Evolutionary conservation across 805 yeast species (phyloP).

Genomic region (Lipomyces yamanashiensis): DNA sequence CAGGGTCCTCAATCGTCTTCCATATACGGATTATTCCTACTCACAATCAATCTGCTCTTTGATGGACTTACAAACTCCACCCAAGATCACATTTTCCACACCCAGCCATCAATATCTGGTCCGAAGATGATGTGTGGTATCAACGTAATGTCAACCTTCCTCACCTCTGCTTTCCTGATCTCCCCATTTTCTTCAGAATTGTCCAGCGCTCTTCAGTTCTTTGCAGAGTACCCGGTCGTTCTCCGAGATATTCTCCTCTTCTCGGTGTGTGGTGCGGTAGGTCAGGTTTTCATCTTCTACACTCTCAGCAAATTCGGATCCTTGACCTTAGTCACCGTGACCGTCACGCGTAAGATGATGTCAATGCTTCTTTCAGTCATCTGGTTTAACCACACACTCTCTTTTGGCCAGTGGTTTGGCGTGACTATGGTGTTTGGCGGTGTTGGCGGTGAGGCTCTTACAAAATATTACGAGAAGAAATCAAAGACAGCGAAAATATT

Average conservation of each 20-base stretch:
- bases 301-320: slow-evolving; percentile 87
- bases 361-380: slow-evolving; percentile 90
- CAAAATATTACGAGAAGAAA: slow-evolving; percentile 29
- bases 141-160: slow-evolving; percentile 52
- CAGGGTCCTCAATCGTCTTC: slow-evolving; percentile 46
- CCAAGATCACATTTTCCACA: slow-evolving; percentile 80
- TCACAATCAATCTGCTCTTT: slow-evolving; percentile 67
- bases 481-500: background rate
- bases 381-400: slow-evolving; percentile 79
- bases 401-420: slow-evolving; percentile 74
- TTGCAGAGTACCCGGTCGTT: slow-evolving; percentile 57
- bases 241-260: slow-evolving; percentile 65
- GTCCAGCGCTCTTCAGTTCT: slow-evolving; percentile 54
- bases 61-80: slow-evolving; percentile 95
- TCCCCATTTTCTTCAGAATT: slow-evolving; percentile 57
- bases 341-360: slow-evolving; percentile 94
- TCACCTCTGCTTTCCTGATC: slow-evolving; percentile 49
- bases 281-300: slow-evolving; percentile 90
- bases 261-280: slow-evolving; percentile 82
- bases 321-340: slow-evolving; percentile 82
- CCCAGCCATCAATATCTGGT: slow-evolving; percentile 64
- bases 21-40: slow-evolving; percentile 62
- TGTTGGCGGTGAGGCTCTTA: slow-evolving; percentile 73
- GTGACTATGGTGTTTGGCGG: slow-evolving; percentile 82
- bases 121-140: slow-evolving; percentile 84